A percentile compares a stretch with the other conserved stretches of the same genome.
Conservation (phyloP, 2,329 filamentous ascomycete genomes). For the Venturia carpophila region DNA sequence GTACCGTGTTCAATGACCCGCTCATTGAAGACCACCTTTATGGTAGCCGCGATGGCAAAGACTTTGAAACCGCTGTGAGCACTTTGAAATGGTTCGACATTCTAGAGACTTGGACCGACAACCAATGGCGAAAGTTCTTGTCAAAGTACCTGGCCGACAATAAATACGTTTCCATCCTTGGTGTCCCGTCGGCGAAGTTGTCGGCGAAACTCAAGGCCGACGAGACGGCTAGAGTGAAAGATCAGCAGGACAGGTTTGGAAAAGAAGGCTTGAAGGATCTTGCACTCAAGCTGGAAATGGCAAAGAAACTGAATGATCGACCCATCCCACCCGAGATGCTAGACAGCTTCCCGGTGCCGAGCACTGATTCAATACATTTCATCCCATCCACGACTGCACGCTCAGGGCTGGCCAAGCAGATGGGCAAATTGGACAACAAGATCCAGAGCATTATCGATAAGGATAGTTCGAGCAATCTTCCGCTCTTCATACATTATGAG, state of each 20-base stretch:
- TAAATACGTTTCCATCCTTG: constrained; percentile 78
- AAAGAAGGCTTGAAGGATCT: constrained; percentile 71
- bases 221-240: constrained; percentile 69
- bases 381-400: constrained; percentile 80
- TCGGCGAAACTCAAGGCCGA: constrained; percentile 74
- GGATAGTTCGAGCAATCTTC: constrained; percentile 50
- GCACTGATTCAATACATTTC: constrained; percentile 88
- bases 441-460: constrained; percentile 71
- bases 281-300: constrained; percentile 66
- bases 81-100: constrained; percentile 50
- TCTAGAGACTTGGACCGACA: constrained; percentile 71
- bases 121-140: constrained; percentile 75
- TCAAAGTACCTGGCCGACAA: constrained; percentile 79
- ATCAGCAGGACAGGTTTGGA: constrained; percentile 71
- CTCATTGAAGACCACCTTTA: constrained; percentile 92
- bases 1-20: constrained; percentile 72
- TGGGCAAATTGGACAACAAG: constrained; percentile 59
- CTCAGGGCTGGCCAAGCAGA: constrained; percentile 64
- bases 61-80: constrained; percentile 34
- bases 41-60: constrained; percentile 68
- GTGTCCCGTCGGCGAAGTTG: constrained; percentile 72
- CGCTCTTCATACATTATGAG: constrained; percentile 94
- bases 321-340: constrained; percentile 78
- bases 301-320: constrained; percentile 81
- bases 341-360: constrained; percentile 71